These are phyloP conservation scores for Akanthomyces dipterigenus DNA, from an alignment of 2,329 filamentous ascomycete genomes.

Conservation along the genomic window DNA sequence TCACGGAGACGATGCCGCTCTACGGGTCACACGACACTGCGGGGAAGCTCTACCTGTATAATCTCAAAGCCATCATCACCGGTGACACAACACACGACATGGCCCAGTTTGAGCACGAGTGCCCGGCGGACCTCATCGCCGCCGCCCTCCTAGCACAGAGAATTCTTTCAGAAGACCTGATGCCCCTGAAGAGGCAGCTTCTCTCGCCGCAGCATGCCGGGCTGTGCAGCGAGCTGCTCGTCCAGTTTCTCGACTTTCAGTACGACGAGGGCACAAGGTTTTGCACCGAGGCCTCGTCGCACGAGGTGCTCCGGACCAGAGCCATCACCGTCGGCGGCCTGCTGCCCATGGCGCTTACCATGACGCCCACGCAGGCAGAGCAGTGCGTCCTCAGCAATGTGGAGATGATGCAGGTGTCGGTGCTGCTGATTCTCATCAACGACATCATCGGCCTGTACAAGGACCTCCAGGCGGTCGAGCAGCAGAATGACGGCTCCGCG, in stretches of 20 bases:
- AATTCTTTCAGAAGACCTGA: constrained; percentile 6
- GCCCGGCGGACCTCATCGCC: background rate
- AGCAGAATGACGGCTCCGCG: constrained; percentile 6
- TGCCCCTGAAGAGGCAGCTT: constrained; percentile 3
- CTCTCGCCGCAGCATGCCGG: background rate
- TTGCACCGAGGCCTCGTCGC: background rate
- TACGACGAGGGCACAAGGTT: constrained; percentile 4
- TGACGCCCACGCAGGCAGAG: background rate
- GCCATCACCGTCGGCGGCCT: constrained; percentile 1
- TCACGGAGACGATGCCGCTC: constrained; percentile 5
- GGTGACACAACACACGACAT: background rate
- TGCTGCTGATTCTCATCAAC: constrained; percentile 3
- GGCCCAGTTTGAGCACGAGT: background rate
- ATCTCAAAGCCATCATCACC: constrained; percentile 1
- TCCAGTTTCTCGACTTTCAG: constrained; percentile 2
- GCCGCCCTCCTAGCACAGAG: background rate
- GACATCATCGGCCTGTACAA: constrained; percentile 11
- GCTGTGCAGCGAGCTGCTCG: background rate
- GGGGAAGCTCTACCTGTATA: constrained; percentile 2
- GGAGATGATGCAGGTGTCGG: background rate
- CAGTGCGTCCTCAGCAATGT: background rate
- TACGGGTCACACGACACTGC: constrained; percentile 5
- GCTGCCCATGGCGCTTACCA: constrained; percentile 2
- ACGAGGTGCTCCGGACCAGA: constrained; percentile 2
- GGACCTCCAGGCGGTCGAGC: constrained; percentile 4